Conservation (phyloP, 2,329 filamentous ascomycete genomes). For the Monosporascus sp. region DNA sequence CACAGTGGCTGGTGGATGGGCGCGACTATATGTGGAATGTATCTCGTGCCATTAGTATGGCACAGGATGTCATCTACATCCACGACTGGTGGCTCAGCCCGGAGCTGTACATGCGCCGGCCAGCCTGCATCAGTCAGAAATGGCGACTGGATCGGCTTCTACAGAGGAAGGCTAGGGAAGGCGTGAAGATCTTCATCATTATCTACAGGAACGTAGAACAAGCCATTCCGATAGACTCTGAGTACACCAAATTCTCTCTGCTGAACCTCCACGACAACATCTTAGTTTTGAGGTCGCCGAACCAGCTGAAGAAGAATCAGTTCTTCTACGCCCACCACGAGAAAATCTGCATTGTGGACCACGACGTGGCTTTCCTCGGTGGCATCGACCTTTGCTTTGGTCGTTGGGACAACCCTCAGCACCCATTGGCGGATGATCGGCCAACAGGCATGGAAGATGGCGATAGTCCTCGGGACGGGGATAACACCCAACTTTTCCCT, state of each 20-base stretch:
- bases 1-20: slow-evolving; percentile 94
- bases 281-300: slow-evolving; percentile 91
- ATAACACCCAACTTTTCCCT: slow-evolving; percentile 93
- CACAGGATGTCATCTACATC: slow-evolving; percentile 96
- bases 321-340: slow-evolving; percentile 99
- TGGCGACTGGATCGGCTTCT: slow-evolving; percentile 92
- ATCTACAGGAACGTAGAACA: slow-evolving; percentile 97
- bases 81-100: slow-evolving; percentile 99
- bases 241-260: slow-evolving; percentile 95
- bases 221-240: slow-evolving; percentile 94
- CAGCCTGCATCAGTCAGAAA: slow-evolving; percentile 93
- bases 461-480: slow-evolving; percentile 75
- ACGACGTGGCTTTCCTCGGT: slow-evolving; percentile 91
- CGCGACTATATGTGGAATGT: slow-evolving; percentile 99
- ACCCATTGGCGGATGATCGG: slow-evolving; percentile 86
- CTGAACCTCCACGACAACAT: slow-evolving; percentile 94
- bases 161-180: slow-evolving; percentile 89
- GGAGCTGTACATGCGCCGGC: slow-evolving; percentile 89
- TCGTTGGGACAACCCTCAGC: slow-evolving; percentile 93
- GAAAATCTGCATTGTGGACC: slow-evolving; percentile 95
- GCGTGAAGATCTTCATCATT: slow-evolving; percentile 96
- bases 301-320: slow-evolving; percentile 97
- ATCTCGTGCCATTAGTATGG: slow-evolving; percentile 92
- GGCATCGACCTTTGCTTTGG: slow-evolving; percentile 97
- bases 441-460: slow-evolving; percentile 83